phyloP scores from a whole-genome alignment of 352 stramenopile genomes.

The Blastocystis sp. region DNA sequence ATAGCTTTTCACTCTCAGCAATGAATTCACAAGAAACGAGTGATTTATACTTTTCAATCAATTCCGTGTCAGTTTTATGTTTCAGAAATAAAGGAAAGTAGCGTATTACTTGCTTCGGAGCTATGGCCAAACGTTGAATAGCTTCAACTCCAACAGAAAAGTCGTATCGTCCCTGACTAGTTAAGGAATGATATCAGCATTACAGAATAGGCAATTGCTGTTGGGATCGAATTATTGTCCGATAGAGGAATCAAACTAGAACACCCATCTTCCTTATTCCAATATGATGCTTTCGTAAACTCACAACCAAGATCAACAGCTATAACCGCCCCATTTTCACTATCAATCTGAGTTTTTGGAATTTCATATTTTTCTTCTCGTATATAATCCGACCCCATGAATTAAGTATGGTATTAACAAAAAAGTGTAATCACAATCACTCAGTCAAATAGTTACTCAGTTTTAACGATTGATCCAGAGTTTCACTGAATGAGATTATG shows the following conservation, averaged over 20 bases:
- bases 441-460: slow-evolving; percentile 43
- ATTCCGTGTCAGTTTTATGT: neutral
- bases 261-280: slow-evolving; percentile 17
- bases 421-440: neutral
- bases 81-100: neutral
- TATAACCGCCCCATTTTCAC: neutral
- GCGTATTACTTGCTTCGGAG: slow-evolving; percentile 39
- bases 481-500: slow-evolving; percentile 1
- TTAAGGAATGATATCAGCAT: neutral
- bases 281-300: slow-evolving; percentile 49
- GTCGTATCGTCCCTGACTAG: neutral
- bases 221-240: slow-evolving; percentile 8
- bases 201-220: slow-evolving; percentile 26
- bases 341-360: neutral
- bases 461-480: neutral
- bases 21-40: neutral
- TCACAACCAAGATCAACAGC: slow-evolving; percentile 26
- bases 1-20: neutral
- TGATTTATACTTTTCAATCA: neutral
- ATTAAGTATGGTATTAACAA: neutral
- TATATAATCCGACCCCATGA: neutral
- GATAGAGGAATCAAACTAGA: neutral
- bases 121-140: neutral
- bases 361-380: neutral
- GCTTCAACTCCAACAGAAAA: neutral